phyloP scores from a whole-genome alignment of 2,329 filamentous ascomycete species.

The Blastomyces gilchristii region DNA sequence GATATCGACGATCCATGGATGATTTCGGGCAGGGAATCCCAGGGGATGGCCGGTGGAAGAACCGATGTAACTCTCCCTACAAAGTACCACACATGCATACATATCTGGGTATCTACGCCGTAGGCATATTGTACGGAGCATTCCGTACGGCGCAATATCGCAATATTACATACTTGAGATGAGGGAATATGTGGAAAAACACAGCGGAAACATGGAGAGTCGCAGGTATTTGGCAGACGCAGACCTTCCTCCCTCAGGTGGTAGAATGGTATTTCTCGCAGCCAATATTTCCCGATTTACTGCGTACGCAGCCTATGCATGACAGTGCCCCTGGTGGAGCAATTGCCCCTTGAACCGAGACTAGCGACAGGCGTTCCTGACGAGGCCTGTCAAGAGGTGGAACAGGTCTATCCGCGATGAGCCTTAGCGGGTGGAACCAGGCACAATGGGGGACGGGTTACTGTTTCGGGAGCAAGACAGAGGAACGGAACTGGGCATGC shows the following conservation, averaged over 20 bases:
- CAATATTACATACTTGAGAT: too few species aligned
- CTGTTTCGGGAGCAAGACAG: neutral
- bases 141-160: too few species aligned
- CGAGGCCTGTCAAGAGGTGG: neutral
- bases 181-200: neutral
- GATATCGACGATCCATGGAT: neutral
- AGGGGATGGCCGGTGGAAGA: neutral
- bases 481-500: neutral
- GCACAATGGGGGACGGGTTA: neutral
- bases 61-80: neutral
- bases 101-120: too few species aligned
- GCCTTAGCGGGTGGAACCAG: neutral
- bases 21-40: neutral
- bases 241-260: too few species aligned
- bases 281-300: neutral
- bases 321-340: neutral
- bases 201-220: neutral
- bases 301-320: neutral
- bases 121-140: too few species aligned
- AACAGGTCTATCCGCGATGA: neutral
- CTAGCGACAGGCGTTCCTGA: conserved; percentile 2
- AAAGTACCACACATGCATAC: neutral
- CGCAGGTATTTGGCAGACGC: too few species aligned
- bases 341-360: neutral
- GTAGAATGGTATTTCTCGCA: neutral